Percentiles rank a stretch among this genome's conserved stretches.
These are phyloP conservation scores for Williopsis jadinii DNA, from an alignment of 1,139 yeast genomes.

Conservation along the genomic window DNA sequence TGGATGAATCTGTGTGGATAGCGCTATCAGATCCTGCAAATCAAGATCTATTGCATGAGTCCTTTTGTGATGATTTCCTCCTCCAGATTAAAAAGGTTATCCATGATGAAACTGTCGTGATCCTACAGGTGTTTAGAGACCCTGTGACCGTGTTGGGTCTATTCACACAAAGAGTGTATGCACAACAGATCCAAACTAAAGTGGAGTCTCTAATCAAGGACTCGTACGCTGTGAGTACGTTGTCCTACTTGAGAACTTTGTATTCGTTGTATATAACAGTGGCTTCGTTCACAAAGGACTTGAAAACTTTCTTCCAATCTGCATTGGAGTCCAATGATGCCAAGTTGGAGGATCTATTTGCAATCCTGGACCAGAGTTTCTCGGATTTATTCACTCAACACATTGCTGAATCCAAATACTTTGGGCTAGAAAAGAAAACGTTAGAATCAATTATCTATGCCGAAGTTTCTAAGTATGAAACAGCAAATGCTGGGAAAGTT, in stretches of 20 bases:
- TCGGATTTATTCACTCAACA: conserved; percentile 70
- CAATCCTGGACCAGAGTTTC: conserved; percentile 63
- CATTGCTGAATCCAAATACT: conserved; percentile 60
- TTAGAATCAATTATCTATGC: conserved; percentile 54
- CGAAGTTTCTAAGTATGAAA: conserved; percentile 43
- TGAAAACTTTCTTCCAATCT: conserved; percentile 47
- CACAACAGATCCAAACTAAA: conserved; percentile 66
- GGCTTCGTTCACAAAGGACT: conserved; percentile 56
- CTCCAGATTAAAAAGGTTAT: conserved; percentile 40
- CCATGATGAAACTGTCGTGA: conserved; percentile 66
- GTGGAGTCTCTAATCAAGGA: conserved; percentile 55
- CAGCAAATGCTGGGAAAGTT: conserved; percentile 43
- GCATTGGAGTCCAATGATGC: conserved; percentile 35
- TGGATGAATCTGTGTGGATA: conserved; percentile 37
- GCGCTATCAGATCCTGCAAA: conserved; percentile 39
- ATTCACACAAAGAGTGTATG: conserved; percentile 72
- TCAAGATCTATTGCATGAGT: conserved; percentile 30
- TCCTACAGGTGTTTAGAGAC: conserved; percentile 64
- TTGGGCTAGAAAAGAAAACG: conserved; percentile 65
- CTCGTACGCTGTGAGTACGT: conserved; percentile 55
- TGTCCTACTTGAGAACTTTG: conserved; percentile 75
- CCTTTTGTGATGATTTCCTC: conserved; percentile 31
- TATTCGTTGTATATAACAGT: conserved; percentile 58
- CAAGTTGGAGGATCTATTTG: conserved; percentile 40
- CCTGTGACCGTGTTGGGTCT: conserved; percentile 61